A percentile compares a stretch with the other conserved stretches of the same genome.
These are phyloP conservation scores for Parasarocladium wereldwijsianum DNA, from an alignment of 2,329 filamentous ascomycete species.

Conservation along the genomic window DNA sequence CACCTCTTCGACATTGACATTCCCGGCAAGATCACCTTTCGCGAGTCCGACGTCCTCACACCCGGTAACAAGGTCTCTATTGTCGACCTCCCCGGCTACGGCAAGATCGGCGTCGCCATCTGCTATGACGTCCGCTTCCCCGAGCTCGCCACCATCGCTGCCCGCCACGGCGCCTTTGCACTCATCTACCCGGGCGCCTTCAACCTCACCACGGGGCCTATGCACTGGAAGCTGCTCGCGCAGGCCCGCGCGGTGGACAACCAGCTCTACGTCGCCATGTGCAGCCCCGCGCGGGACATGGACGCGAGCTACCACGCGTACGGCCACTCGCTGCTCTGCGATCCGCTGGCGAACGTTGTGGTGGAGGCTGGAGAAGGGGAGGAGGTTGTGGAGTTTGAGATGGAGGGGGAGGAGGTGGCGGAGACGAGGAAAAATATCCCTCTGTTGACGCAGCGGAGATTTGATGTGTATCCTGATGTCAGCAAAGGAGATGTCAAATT, in stretches of 20 bases:
- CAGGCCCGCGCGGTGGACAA: slow-evolving; percentile 82
- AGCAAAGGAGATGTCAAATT: slow-evolving; percentile 40
- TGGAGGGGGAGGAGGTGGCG: slow-evolving; percentile 54
- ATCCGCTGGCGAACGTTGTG: slow-evolving; percentile 76
- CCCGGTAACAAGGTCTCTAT: slow-evolving; percentile 77
- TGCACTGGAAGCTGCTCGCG: slow-evolving; percentile 82
- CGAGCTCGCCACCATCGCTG: slow-evolving; percentile 79
- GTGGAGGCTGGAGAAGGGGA: slow-evolving; percentile 66
- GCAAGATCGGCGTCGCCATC: slow-evolving; percentile 75
- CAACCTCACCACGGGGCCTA: slow-evolving; percentile 79
- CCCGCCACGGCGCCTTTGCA: slow-evolving; percentile 72
- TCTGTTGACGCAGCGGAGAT: slow-evolving; percentile 68
- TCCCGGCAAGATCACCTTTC: slow-evolving; percentile 83
- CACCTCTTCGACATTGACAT: slow-evolving; percentile 98
- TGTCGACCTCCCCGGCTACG: slow-evolving; percentile 77
- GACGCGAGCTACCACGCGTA: slow-evolving; percentile 71
- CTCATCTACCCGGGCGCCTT: slow-evolving; percentile 94
- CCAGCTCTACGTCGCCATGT: slow-evolving; percentile 84
- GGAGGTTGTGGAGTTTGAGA: slow-evolving; percentile 57
- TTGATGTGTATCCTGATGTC: slow-evolving; percentile 92
- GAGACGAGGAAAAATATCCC: slow-evolving; percentile 74
- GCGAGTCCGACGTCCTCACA: slow-evolving; percentile 76
- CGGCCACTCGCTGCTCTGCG: slow-evolving; percentile 79
- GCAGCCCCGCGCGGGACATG: slow-evolving; percentile 76
- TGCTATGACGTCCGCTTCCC: slow-evolving; percentile 98